These are phyloP conservation scores for Phialemoniopsis sp. DNA, from an alignment of 2,329 filamentous ascomycete genomes.

Conservation along the genomic window DNA sequence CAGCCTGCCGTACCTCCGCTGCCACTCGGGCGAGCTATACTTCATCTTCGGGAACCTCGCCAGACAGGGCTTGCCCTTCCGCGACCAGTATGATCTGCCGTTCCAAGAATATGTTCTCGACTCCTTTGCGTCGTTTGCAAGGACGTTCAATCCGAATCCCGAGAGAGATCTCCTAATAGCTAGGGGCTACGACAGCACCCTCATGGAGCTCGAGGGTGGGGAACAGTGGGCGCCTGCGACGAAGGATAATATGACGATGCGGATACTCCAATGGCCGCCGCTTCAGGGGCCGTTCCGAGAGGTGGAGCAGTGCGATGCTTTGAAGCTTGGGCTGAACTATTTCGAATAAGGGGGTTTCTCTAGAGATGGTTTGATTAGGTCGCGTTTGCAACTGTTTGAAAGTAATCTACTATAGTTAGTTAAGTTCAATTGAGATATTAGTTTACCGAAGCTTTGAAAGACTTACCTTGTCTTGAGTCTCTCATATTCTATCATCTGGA, in stretches of 20 bases:
- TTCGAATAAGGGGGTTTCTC: slow-evolving; percentile 24
- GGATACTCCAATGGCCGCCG: slow-evolving; percentile 41
- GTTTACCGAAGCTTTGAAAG: too few species aligned
- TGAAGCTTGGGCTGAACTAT: slow-evolving; percentile 39
- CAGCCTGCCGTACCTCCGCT: slow-evolving; percentile 39
- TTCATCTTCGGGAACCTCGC: slow-evolving; percentile 49
- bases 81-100: slow-evolving; percentile 36
- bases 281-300: slow-evolving; percentile 37
- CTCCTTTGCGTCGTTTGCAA: slow-evolving; percentile 46
- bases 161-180: slow-evolving; percentile 35
- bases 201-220: slow-evolving; percentile 16
- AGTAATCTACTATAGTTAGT: too few species aligned
- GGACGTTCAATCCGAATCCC: slow-evolving; percentile 46
- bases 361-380: too few species aligned
- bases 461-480: too few species aligned
- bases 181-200: slow-evolving; percentile 29
- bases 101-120: slow-evolving; percentile 37
- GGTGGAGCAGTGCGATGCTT: slow-evolving; percentile 41
- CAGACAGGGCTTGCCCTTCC: slow-evolving; percentile 32
- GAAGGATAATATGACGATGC: slow-evolving; percentile 29
- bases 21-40: slow-evolving; percentile 52
- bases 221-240: slow-evolving; percentile 28
- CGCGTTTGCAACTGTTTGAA: too few species aligned
- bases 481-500: too few species aligned
- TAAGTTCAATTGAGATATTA: too few species aligned